Evolutionary conservation across 163 green algal genomes (phyloP).

Genomic region (Dunaliella salina): DNA sequence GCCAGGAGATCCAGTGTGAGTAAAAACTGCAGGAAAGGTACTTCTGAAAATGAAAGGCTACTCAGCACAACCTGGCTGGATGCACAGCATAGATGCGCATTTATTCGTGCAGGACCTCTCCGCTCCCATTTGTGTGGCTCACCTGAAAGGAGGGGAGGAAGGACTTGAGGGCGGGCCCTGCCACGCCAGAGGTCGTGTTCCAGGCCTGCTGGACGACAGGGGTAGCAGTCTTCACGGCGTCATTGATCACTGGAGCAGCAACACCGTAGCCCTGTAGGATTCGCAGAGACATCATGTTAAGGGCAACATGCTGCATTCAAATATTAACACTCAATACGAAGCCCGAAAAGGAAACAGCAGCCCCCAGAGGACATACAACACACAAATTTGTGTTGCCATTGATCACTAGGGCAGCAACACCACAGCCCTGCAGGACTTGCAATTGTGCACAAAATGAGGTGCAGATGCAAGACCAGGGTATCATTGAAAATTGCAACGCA

Average conservation of each 20-base stretch:
- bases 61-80: not conserved
- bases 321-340: too few species aligned
- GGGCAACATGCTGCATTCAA: too few species aligned
- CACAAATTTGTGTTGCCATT: too few species aligned
- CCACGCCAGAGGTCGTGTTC: slow-evolving; percentile 46
- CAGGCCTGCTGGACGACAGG: slow-evolving; percentile 57
- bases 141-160: slow-evolving; percentile 53
- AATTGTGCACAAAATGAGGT: too few species aligned
- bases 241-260: slow-evolving; percentile 62
- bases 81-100: not conserved
- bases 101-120: not conserved
- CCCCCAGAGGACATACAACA: too few species aligned
- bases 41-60: not conserved
- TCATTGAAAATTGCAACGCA: too few species aligned
- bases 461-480: too few species aligned
- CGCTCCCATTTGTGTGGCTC: not conserved
- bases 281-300: too few species aligned
- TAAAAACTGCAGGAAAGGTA: not conserved
- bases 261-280: slow-evolving; percentile 48
- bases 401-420: slow-evolving; percentile 60
- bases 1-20: not conserved
- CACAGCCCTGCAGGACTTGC: slow-evolving; percentile 62
- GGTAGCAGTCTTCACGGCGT: slow-evolving; percentile 46
- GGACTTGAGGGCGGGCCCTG: slow-evolving; percentile 49
- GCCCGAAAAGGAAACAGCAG: too few species aligned